phyloP scores from a whole-genome alignment of 352 stramenopile species.

The Phytophthora tentaculata region DNA sequence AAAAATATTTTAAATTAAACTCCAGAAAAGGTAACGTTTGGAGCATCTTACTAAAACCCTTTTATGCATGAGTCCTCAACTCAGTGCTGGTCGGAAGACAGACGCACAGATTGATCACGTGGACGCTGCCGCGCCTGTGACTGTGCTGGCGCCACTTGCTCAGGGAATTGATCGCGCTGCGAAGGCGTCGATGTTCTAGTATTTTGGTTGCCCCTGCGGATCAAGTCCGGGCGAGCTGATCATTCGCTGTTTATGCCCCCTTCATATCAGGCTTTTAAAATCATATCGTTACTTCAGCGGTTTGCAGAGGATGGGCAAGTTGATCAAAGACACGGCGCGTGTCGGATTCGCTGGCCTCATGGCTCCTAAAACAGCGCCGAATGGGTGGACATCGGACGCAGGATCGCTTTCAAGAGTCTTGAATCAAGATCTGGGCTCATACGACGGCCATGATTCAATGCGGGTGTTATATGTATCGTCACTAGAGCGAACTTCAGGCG shows the following conservation, averaged over 20 bases:
- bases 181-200: not conserved
- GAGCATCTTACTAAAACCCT: not conserved
- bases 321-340: slow-evolving; percentile 8
- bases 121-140: too few species aligned
- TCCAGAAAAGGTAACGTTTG: too few species aligned
- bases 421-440: too few species aligned
- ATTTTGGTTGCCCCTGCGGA: not conserved
- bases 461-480: too few species aligned
- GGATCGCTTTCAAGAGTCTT: too few species aligned
- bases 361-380: slow-evolving; percentile 4
- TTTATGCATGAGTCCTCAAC: slow-evolving; percentile 5
- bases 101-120: too few species aligned
- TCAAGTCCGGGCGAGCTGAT: too few species aligned
- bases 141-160: not conserved
- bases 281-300: slow-evolving; percentile 4
- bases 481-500: not conserved
- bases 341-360: slow-evolving; percentile 16
- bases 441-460: too few species aligned
- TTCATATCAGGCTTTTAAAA: slow-evolving; percentile 19
- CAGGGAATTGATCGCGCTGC: not conserved
- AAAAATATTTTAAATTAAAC: too few species aligned
- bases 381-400: slow-evolving; percentile 13
- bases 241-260: slow-evolving; percentile 2
- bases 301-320: slow-evolving; percentile 16
- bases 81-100: slow-evolving; percentile 23